Evolutionary conservation across 140 eudicot species (phyloP).

Genomic region (Erigeron philadelphicus): DNA sequence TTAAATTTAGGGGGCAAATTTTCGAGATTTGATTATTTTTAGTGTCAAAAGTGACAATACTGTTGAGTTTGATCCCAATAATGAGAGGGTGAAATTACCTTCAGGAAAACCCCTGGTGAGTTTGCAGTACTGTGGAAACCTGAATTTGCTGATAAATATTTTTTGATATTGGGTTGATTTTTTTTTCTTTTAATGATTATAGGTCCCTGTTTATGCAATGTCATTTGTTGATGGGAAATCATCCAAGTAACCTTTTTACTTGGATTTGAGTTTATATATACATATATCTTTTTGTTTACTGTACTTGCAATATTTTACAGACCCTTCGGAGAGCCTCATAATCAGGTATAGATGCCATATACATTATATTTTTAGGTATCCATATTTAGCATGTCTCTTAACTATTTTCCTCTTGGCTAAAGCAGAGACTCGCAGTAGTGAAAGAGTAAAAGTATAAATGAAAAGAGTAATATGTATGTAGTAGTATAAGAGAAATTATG

Average conservation of each 20-base stretch:
- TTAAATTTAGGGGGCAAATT: conserved; percentile 66
- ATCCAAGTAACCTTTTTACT: conserved; percentile 40
- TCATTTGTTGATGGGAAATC: conserved; percentile 55
- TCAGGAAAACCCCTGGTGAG: conserved; percentile 76
- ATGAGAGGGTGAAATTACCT: conserved; percentile 39
- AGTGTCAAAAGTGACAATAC: conserved; percentile 43
- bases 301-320: conserved; percentile 24
- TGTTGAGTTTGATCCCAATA: conserved; percentile 66
- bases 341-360: conserved; percentile 38
- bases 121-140: no score
- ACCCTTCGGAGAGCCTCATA: conserved; percentile 90
- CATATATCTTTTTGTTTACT: not conserved
- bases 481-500: no score
- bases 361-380: no score
- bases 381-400: no score
- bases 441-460: no score
- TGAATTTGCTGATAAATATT: no score
- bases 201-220: conserved; percentile 90
- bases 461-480: no score
- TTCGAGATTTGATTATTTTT: conserved; percentile 66
- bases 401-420: not conserved
- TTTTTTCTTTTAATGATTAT: not conserved
- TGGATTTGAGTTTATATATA: not conserved
- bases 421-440: no score
- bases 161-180: no score